phyloP scores from a whole-genome alignment of 345 rosid genomes.

The Hibiscus syriacus region DNA sequence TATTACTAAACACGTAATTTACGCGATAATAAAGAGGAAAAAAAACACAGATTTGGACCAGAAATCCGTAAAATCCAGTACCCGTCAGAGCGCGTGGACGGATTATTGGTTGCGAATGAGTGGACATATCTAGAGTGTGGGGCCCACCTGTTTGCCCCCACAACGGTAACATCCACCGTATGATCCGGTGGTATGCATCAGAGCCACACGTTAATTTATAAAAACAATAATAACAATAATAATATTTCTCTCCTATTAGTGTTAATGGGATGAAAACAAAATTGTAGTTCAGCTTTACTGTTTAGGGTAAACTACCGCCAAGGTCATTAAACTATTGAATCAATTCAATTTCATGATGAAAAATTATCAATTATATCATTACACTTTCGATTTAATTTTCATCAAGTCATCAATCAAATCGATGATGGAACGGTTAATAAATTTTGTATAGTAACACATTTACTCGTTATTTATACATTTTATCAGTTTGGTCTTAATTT shows the following conservation, averaged over 20 bases:
- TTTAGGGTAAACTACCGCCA: too few relatives aligned
- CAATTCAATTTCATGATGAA: too few relatives aligned
- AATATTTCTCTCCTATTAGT: not conserved
- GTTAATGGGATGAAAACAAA: slow-evolving; percentile 24
- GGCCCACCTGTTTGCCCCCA: slow-evolving; percentile 23
- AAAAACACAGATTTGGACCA: not conserved
- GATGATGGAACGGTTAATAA: too few relatives aligned
- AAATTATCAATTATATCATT: too few relatives aligned
- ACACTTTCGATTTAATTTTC: too few relatives aligned
- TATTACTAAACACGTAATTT: too few relatives aligned
- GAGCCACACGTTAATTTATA: slow-evolving; percentile 28
- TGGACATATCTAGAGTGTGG: slow-evolving; percentile 30
- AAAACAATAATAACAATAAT: not conserved
- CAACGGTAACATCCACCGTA: slow-evolving; percentile 37
- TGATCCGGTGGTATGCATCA: slow-evolving; percentile 43
- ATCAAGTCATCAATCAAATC: too few relatives aligned
- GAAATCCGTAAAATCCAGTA: not conserved
- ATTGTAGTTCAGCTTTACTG: slow-evolving; percentile 23
- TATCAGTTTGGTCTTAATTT: too few relatives aligned
- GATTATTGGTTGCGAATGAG: not conserved
- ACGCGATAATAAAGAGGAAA: too few relatives aligned
- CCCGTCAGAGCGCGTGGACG: slow-evolving; percentile 18
- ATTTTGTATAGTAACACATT: too few relatives aligned
- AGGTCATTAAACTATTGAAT: too few relatives aligned
- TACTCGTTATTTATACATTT: too few relatives aligned